phyloP scores from a whole-genome alignment of 2,329 filamentous ascomycete species.

The Fusarium protoensiforme region DNA sequence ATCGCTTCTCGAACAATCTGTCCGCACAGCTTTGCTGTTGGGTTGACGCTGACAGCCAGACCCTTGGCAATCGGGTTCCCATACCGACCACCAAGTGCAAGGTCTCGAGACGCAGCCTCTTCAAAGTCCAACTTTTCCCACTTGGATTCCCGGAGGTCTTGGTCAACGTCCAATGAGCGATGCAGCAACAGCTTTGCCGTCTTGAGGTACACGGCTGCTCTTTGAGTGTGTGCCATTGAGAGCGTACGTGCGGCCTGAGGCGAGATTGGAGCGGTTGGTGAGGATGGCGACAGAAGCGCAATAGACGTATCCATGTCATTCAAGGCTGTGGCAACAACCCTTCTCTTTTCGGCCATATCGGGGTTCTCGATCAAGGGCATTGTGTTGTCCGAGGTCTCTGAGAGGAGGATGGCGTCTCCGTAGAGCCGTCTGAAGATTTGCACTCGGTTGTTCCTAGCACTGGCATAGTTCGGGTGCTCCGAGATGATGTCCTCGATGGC shows the following conservation, averaged over 20 bases:
- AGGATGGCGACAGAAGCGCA: slow-evolving; percentile 65
- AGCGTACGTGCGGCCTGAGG: slow-evolving; percentile 73
- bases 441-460: slow-evolving; percentile 79
- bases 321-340: slow-evolving; percentile 56
- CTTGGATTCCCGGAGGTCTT: slow-evolving; percentile 54
- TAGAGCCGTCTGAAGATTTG: slow-evolving; percentile 73
- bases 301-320: slow-evolving; percentile 70
- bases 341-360: slow-evolving; percentile 50
- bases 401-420: slow-evolving; percentile 68
- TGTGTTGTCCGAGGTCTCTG: slow-evolving; percentile 49
- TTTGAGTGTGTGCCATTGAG: slow-evolving; percentile 77
- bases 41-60: slow-evolving; percentile 73
- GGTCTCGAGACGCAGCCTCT: slow-evolving; percentile 70
- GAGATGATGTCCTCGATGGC: slow-evolving; percentile 67
- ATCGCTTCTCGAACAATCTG: slow-evolving; percentile 76
- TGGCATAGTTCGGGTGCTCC: slow-evolving; percentile 73
- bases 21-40: slow-evolving; percentile 76
- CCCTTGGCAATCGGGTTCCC: slow-evolving; percentile 74
- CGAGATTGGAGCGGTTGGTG: slow-evolving; percentile 65
- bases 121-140: slow-evolving; percentile 70
- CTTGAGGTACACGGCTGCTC: slow-evolving; percentile 71
- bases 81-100: slow-evolving; percentile 72
- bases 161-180: slow-evolving; percentile 53
- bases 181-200: slow-evolving; percentile 62
- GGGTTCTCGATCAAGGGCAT: slow-evolving; percentile 56